Evolutionary conservation across 108 stramenopile genomes (phyloP).

Genomic region (Nitzschia palea): DNA sequence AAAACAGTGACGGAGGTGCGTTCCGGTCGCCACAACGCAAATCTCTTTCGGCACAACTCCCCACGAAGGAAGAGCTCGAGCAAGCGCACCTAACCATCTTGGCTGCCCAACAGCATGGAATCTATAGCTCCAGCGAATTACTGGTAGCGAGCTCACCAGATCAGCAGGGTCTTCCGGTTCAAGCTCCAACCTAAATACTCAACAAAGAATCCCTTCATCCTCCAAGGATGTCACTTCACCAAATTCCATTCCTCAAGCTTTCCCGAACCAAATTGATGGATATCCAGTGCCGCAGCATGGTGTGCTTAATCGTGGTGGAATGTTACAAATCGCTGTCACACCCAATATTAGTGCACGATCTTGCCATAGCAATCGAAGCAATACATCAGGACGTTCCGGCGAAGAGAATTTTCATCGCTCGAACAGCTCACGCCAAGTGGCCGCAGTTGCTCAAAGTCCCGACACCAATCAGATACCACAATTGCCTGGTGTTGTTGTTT

Average conservation of each 20-base stretch:
- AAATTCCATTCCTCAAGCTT: too few species aligned
- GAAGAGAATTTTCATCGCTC: background rate
- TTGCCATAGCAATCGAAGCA: slow-evolving; percentile 16
- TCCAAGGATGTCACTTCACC: too few species aligned
- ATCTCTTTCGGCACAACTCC: background rate
- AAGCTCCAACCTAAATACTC: too few species aligned
- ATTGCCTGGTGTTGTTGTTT: background rate
- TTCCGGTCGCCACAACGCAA: too few species aligned
- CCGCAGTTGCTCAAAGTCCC: background rate
- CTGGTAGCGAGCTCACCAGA: too few species aligned
- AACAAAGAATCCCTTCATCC: too few species aligned
- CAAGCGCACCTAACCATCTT: slow-evolving; percentile 24
- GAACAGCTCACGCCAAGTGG: too few species aligned
- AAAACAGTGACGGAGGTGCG: too few species aligned
- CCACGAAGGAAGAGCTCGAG: slow-evolving; percentile 25
- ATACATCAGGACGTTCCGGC: slow-evolving; percentile 24
- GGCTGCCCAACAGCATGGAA: slow-evolving; percentile 26
- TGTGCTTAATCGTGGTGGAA: slow-evolving; percentile 36
- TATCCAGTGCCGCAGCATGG: slow-evolving; percentile 15
- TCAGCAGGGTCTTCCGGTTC: too few species aligned
- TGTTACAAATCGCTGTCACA: slow-evolving; percentile 9
- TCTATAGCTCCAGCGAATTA: background rate
- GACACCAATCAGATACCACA: background rate
- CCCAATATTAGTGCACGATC: background rate
- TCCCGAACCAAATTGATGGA: slow-evolving; percentile 5